Conservation (phyloP, 805 yeast genomes). For the Lipomyces mesembrius region DNA sequence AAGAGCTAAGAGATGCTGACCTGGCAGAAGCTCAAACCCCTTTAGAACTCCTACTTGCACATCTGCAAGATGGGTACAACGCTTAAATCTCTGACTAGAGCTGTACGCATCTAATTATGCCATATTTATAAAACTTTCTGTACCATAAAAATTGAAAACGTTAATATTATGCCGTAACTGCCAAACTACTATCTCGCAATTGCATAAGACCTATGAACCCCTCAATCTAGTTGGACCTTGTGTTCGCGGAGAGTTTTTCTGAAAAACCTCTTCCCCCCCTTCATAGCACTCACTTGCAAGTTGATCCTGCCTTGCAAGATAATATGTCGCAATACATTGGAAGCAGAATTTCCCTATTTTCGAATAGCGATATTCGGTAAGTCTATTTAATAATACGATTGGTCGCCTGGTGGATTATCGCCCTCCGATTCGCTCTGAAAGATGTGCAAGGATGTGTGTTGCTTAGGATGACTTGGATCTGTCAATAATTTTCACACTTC, state of each 20-base stretch:
- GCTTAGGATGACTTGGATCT: not conserved
- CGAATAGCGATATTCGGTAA: conserved; percentile 71
- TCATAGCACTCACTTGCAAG: not conserved
- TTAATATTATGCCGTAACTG: not conserved
- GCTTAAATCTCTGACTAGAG: not conserved
- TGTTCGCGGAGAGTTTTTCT: not conserved
- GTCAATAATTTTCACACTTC: not conserved
- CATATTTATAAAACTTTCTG: not conserved
- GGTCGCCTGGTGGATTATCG: not conserved
- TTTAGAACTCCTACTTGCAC: not conserved
- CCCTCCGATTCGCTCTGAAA: not conserved
- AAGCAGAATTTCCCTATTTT: conserved; percentile 78
- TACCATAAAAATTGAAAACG: not conserved
- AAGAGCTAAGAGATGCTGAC: not conserved
- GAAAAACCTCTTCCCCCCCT: not conserved
- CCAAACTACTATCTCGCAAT: not conserved
- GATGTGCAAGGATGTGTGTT: not conserved
- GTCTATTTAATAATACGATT: conserved; percentile 32
- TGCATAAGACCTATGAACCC: no score
- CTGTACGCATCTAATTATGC: not conserved
- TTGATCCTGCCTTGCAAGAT: conserved; percentile 3
- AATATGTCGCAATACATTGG: conserved; percentile 92
- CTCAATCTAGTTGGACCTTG: no score
- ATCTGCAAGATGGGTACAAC: not conserved
- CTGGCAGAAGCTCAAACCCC: not conserved